Evolutionary conservation across 2,329 filamentous ascomycete species (phyloP).

Genomic region (Talaromyces verruculosus): DNA sequence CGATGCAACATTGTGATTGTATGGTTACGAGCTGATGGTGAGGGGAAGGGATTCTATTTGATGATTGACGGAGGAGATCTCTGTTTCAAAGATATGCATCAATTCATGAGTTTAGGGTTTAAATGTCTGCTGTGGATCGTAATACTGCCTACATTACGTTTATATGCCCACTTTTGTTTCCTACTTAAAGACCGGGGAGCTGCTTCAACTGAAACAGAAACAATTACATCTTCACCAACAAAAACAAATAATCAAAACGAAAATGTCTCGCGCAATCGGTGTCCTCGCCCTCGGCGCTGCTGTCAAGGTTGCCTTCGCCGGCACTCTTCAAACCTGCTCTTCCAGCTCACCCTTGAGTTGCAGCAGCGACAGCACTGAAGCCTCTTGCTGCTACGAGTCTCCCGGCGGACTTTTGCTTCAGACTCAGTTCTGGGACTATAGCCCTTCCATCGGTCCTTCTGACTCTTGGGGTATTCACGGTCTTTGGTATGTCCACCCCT

Average conservation of each 20-base stretch:
- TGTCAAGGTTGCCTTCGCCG: constrained; percentile 24
- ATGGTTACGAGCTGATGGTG: background rate
- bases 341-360: constrained; percentile 58
- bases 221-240: background rate
- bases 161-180: background rate
- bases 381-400: constrained; percentile 60
- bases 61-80: background rate
- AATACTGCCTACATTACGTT: background rate
- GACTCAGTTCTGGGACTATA: constrained; percentile 63
- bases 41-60: background rate
- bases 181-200: background rate
- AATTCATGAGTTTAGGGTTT: background rate
- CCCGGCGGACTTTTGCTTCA: constrained; percentile 58
- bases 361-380: constrained; percentile 34
- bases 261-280: constrained; percentile 17
- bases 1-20: constrained; percentile 20
- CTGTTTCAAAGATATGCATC: constrained; percentile 1
- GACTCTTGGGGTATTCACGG: constrained; percentile 62
- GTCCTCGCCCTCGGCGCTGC: constrained; percentile 15
- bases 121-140: background rate
- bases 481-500: constrained; percentile 54
- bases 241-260: background rate
- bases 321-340: constrained; percentile 36
- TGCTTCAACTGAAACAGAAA: background rate
- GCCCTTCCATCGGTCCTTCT: constrained; percentile 54